A percentile compares a stretch with the other conserved stretches of the same genome.
phyloP scores from a whole-genome alignment of 148 eudicot species.

The Arbutus unedo region DNA sequence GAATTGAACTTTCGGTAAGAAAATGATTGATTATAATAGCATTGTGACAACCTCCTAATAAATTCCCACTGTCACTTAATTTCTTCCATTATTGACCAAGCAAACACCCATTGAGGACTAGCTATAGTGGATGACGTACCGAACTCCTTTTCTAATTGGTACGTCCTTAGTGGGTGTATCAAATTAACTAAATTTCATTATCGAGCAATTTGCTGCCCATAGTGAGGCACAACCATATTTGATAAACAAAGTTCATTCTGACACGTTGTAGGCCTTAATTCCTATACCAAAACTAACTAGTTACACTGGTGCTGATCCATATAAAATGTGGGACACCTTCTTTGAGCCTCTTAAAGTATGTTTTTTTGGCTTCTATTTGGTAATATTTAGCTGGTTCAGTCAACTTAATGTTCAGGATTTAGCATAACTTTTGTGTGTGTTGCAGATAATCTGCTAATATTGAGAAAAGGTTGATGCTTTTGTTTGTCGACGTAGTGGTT shows the following conservation, averaged over 20 bases:
- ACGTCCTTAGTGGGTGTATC: no score
- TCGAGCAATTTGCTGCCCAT: no score
- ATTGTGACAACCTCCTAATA: no score
- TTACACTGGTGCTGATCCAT: constrained; percentile 94
- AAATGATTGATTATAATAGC: no score
- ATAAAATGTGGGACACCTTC: constrained; percentile 60
- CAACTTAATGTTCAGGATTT: background rate
- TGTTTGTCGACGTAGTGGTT: background rate
- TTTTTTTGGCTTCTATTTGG: background rate
- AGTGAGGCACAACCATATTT: no score
- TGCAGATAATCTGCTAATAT: background rate
- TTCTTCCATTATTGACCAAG: no score
- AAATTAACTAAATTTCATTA: no score
- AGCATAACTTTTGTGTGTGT: background rate
- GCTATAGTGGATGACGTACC: no score
- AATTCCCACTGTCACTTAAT: no score
- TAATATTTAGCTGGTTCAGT: background rate
- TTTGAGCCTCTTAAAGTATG: constrained; percentile 1
- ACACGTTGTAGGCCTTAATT: constrained; percentile 54
- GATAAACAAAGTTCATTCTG: background rate
- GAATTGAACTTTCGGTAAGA: no score
- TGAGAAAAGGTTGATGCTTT: background rate
- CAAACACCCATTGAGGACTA: no score
- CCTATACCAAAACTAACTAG: constrained; percentile 89
- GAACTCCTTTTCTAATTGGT: no score